These are phyloP conservation scores for Mucor circinelloides DNA, from an alignment of 371 early-diverging fungal species.

Conservation along the genomic window DNA sequence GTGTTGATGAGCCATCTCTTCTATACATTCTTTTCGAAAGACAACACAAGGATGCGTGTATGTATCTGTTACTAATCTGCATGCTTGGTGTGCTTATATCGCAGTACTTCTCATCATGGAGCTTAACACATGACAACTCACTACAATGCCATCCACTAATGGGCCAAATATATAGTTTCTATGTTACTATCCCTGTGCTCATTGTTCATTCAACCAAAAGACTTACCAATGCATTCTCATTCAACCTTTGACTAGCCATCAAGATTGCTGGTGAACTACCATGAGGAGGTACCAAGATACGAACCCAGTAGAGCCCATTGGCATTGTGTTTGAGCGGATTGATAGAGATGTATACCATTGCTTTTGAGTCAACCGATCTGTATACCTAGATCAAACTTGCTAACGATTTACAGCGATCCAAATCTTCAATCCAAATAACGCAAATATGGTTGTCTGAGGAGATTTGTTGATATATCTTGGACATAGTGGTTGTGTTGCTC, in stretches of 20 bases:
- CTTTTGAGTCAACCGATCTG: slow-evolving; percentile 24
- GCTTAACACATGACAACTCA: slow-evolving; percentile 69
- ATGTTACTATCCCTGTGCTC: background rate
- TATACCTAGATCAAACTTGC: slow-evolving; percentile 38
- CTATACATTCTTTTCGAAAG: slow-evolving; percentile 60
- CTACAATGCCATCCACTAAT: slow-evolving; percentile 71
- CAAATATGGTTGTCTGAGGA: slow-evolving; percentile 61
- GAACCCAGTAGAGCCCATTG: slow-evolving; percentile 60
- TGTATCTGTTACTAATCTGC: slow-evolving; percentile 57
- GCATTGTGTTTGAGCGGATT: slow-evolving; percentile 53
- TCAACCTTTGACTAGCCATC: slow-evolving; percentile 40
- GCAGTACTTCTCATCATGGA: slow-evolving; percentile 71
- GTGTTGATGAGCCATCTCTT: slow-evolving; percentile 58
- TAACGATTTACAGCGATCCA: slow-evolving; percentile 33
- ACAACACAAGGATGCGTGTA: slow-evolving; percentile 64
- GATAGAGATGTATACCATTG: slow-evolving; percentile 61
- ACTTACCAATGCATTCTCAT: slow-evolving; percentile 53
- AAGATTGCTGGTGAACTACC: slow-evolving; percentile 30
- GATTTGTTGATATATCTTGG: slow-evolving; percentile 41
- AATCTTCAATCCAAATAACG: slow-evolving; percentile 71
- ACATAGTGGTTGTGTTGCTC: slow-evolving; percentile 13
- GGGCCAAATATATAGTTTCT: slow-evolving; percentile 65
- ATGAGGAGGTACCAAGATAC: slow-evolving; percentile 43
- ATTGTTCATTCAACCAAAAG: background rate
- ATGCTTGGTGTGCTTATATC: slow-evolving; percentile 68